Evolutionary conservation across 2,329 filamentous ascomycete genomes (phyloP).

Genomic region (Phaeoacremonium minimum): DNA sequence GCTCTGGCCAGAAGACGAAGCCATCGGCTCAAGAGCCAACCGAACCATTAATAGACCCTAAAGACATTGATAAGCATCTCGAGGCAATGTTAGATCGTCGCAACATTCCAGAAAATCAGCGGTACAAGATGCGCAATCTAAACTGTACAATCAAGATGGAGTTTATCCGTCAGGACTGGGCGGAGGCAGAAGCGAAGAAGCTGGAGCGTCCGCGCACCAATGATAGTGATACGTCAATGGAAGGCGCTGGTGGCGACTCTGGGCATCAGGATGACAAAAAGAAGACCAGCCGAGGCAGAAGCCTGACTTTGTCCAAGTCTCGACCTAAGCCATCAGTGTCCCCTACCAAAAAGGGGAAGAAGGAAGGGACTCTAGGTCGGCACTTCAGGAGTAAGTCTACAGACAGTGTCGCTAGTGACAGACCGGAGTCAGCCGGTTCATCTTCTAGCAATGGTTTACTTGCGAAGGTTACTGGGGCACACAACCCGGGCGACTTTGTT

Average conservation of each 20-base stretch:
- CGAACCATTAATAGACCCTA: conserved; percentile 48
- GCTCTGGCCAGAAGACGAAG: conserved; percentile 31
- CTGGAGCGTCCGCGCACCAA: conserved; percentile 37
- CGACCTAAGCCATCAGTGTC: conserved; percentile 59
- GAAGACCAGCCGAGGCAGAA: conserved; percentile 64
- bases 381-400: conserved; percentile 69
- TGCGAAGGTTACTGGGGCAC: conserved; percentile 68
- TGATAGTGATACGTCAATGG: conserved; percentile 34
- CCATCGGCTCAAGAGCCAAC: conserved; percentile 33
- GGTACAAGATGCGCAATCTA: conserved; percentile 90
- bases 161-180: conserved; percentile 87
- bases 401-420: conserved; percentile 62
- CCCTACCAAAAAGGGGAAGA: conserved; percentile 70
- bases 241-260: conserved; percentile 22
- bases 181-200: conserved; percentile 55
- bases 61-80: conserved; percentile 52
- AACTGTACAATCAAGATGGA: conserved; percentile 91
- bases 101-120: conserved; percentile 90
- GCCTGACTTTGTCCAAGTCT: conserved; percentile 70
- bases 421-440: conserved; percentile 48
- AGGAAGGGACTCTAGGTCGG: conserved; percentile 57
- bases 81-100: conserved; percentile 72
- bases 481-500: conserved; percentile 80
- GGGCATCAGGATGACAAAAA: conserved; percentile 38
- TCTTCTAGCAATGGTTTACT: conserved; percentile 55